These are phyloP conservation scores for Naganishia onofrii DNA, from an alignment of 768 basidiomycete species.

Conservation along the genomic window DNA sequence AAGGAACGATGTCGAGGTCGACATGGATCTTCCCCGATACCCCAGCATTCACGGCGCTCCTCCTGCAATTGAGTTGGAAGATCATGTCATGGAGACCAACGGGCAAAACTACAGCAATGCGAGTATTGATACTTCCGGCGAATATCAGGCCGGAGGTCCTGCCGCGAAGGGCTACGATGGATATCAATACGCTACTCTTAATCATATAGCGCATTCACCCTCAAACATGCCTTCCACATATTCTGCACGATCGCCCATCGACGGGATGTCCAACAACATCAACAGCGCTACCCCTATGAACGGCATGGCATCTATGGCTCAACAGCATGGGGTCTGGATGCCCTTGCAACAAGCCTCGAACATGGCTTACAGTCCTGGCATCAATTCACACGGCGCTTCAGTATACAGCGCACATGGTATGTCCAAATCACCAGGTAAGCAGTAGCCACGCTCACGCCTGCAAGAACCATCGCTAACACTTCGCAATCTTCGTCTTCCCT, in stretches of 20 bases:
- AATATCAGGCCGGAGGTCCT: neutral
- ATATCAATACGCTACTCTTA: slow-evolving; percentile 14
- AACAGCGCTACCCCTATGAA: neutral
- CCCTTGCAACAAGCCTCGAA: slow-evolving; percentile 26
- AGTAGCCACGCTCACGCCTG: neutral
- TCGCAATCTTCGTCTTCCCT: neutral
- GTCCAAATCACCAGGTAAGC: slow-evolving; percentile 27
- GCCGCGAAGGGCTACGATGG: neutral
- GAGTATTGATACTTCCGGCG: neutral
- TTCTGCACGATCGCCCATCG: slow-evolving; percentile 2
- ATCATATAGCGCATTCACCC: neutral
- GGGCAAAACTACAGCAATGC: neutral
- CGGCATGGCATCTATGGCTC: neutral
- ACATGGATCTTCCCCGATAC: slow-evolving; percentile 26
- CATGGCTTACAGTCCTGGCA: slow-evolving; percentile 1
- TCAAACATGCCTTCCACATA: slow-evolving; percentile 13
- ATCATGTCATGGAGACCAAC: neutral
- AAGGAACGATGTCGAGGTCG: slow-evolving; percentile 2
- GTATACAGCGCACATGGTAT: slow-evolving; percentile 6
- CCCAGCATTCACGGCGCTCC: slow-evolving; percentile 14
- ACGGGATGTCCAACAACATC: neutral
- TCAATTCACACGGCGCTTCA: neutral
- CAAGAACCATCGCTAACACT: neutral
- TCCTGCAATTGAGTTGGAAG: neutral
- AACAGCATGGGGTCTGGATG: slow-evolving; percentile 30